Evolutionary conservation across 1,284 basidiomycete genomes (phyloP).

Genomic region (Ganoderma leucocontextum): DNA sequence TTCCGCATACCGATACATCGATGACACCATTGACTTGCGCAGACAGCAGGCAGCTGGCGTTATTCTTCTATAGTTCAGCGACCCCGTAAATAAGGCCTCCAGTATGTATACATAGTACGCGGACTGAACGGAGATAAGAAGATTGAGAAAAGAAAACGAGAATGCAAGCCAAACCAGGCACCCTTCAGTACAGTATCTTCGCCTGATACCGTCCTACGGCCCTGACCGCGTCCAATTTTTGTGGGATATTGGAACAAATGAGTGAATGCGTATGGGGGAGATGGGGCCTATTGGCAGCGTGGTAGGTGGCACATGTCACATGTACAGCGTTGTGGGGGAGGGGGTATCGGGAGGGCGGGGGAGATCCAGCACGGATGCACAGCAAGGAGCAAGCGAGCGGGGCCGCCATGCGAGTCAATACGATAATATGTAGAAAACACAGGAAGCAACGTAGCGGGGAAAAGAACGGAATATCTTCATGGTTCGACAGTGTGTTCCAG

Average conservation of each 20-base stretch:
- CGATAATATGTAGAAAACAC: slow-evolving; percentile 34
- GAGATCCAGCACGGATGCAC: slow-evolving; percentile 18
- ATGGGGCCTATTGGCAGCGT: slow-evolving; percentile 29
- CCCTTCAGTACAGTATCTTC: slow-evolving; percentile 41
- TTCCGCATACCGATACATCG: neutral
- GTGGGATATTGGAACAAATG: slow-evolving; percentile 32
- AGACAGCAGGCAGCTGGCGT: slow-evolving; percentile 11
- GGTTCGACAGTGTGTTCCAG: slow-evolving; percentile 33
- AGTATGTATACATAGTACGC: slow-evolving; percentile 50
- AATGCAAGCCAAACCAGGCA: slow-evolving; percentile 45
- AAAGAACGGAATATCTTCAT: slow-evolving; percentile 36
- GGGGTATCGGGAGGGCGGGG: slow-evolving; percentile 33
- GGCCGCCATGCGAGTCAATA: slow-evolving; percentile 29
- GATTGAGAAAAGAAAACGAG: slow-evolving; percentile 35
- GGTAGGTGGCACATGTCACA: slow-evolving; percentile 21
- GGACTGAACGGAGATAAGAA: slow-evolving; percentile 44
- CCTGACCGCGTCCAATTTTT: slow-evolving; percentile 35
- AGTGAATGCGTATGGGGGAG: slow-evolving; percentile 34
- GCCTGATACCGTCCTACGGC: slow-evolving; percentile 35
- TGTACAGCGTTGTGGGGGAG: slow-evolving; percentile 17
- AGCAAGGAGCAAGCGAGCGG: slow-evolving; percentile 20
- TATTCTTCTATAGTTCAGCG: slow-evolving; percentile 48
- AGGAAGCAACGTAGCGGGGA: slow-evolving; percentile 21
- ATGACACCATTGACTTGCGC: neutral
- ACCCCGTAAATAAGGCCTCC: slow-evolving; percentile 50